These are phyloP conservation scores for Euryodendron excelsum DNA, from an alignment of 148 eudicot species.

Conservation along the genomic window DNA sequence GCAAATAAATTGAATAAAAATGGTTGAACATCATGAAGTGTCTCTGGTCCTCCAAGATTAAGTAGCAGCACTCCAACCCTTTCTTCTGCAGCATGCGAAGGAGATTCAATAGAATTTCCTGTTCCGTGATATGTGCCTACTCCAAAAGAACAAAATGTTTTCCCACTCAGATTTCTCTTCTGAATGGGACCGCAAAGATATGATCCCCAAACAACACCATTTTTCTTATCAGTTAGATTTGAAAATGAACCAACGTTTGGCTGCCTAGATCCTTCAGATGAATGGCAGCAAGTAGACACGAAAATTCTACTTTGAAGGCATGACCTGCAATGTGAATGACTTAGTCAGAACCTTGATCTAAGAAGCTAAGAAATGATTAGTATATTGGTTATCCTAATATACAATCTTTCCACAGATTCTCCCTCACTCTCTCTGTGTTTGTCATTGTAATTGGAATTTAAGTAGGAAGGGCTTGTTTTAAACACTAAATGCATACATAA, in stretches of 20 bases:
- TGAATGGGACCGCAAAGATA: conserved; percentile 21
- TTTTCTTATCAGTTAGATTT: conserved; percentile 15
- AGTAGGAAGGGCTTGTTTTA: too few relatives aligned
- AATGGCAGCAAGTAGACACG: conserved; percentile 3
- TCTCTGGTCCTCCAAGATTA: conserved; percentile 94
- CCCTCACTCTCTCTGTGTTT: too few relatives aligned
- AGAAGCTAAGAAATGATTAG: too few relatives aligned
- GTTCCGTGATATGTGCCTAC: conserved; percentile 40
- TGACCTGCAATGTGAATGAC: too few relatives aligned
- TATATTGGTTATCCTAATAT: too few relatives aligned
- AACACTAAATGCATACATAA: too few relatives aligned
- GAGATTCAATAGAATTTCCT: conserved; percentile 39
- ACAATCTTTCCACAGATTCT: too few relatives aligned
- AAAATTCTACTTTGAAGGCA: conserved; percentile 18
- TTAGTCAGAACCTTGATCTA: too few relatives aligned
- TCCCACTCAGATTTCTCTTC: conserved; percentile 32
- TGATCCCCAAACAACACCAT: conserved; percentile 18
- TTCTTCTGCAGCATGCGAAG: conserved; percentile 57
- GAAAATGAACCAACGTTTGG: conserved; percentile 22
- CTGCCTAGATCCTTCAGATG: conserved; percentile 22
- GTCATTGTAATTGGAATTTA: too few relatives aligned
- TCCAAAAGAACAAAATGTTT: conserved; percentile 42
- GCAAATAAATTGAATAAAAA: conserved; percentile 91
- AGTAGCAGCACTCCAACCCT: conserved; percentile 85
- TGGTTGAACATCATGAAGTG: conserved; percentile 88